These are phyloP conservation scores for Inonotus hispidus DNA, from an alignment of 1,284 basidiomycete species.

Conservation along the genomic window DNA sequence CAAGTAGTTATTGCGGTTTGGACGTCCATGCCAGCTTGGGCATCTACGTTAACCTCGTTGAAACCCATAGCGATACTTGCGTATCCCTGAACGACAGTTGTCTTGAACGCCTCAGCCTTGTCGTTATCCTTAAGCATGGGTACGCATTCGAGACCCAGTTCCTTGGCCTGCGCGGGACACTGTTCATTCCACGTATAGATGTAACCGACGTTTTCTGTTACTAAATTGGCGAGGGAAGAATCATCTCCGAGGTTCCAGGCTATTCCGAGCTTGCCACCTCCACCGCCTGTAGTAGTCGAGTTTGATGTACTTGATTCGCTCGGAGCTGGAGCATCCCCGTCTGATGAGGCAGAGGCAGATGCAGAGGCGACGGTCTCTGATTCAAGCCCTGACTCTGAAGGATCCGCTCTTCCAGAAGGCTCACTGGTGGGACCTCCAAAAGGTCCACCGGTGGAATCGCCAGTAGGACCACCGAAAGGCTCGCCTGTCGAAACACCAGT, in stretches of 20 bases:
- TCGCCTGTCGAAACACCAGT: no score
- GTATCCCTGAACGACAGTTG: slow-evolving; percentile 41
- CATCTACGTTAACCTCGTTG: slow-evolving; percentile 65
- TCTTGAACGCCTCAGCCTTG: slow-evolving; percentile 29
- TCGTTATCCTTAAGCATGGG: slow-evolving; percentile 65
- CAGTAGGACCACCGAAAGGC: no score
- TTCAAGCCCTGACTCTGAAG: no score
- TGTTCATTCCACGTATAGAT: slow-evolving; percentile 54
- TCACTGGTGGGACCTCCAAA: no score
- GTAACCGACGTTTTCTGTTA: slow-evolving; percentile 35
- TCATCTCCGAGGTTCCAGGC: slow-evolving; percentile 58
- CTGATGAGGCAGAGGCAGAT: no score
- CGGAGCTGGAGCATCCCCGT: background rate
- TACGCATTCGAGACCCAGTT: slow-evolving; percentile 44
- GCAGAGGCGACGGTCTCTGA: no score
- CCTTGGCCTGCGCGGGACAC: slow-evolving; percentile 33
- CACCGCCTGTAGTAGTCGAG: slow-evolving; percentile 3
- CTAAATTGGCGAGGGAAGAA: slow-evolving; percentile 40
- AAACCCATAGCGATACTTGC: slow-evolving; percentile 53
- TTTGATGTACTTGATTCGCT: background rate
- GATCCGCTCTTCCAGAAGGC: no score
- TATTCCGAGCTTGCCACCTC: slow-evolving; percentile 49
- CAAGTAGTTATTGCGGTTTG: slow-evolving; percentile 47
- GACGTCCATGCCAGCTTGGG: slow-evolving; percentile 60
- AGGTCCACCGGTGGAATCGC: no score